Evolutionary conservation across 2,329 filamentous ascomycete species (phyloP).

Genomic region (Mycosphaerella sp.): DNA sequence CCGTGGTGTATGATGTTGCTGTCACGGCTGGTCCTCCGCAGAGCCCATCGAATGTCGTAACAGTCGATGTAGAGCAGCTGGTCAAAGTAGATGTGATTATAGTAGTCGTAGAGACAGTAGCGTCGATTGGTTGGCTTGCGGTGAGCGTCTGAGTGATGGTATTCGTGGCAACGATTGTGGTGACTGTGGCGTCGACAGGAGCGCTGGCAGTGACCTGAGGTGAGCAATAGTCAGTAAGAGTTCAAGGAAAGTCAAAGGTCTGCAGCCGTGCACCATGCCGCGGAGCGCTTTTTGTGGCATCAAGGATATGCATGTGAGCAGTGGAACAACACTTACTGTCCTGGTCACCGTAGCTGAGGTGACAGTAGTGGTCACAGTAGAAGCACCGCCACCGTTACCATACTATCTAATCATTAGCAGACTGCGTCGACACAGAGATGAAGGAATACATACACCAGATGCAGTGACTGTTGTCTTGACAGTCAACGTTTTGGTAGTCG

Average conservation of each 20-base stretch:
- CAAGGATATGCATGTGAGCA: too few species aligned
- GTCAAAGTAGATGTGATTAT: not conserved
- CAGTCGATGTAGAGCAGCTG: not conserved
- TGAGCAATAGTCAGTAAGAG: not conserved
- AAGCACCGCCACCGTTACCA: not conserved
- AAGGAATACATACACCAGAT: not conserved
- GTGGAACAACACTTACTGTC: not conserved
- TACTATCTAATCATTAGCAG: not conserved
- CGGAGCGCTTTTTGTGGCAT: too few species aligned
- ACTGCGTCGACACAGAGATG: not conserved
- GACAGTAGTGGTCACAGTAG: not conserved
- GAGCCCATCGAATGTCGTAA: not conserved
- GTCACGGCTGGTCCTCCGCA: not conserved
- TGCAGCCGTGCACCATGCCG: too few species aligned
- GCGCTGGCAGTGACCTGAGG: not conserved
- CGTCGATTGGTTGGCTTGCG: not conserved
- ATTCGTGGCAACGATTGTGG: not conserved
- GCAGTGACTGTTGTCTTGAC: not conserved
- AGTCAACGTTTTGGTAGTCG: slow-evolving; percentile 2
- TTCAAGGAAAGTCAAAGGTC: not conserved
- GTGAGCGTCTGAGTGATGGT: not conserved
- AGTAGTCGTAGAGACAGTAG: slow-evolving; percentile 1
- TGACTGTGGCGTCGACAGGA: not conserved
- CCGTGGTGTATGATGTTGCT: slow-evolving; percentile 12
- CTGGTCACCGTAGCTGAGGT: not conserved